A percentile compares a stretch with the other conserved stretches of the same genome.
Conservation (phyloP, 495 filamentous ascomycete genomes). For the Thozetella sp. region DNA sequence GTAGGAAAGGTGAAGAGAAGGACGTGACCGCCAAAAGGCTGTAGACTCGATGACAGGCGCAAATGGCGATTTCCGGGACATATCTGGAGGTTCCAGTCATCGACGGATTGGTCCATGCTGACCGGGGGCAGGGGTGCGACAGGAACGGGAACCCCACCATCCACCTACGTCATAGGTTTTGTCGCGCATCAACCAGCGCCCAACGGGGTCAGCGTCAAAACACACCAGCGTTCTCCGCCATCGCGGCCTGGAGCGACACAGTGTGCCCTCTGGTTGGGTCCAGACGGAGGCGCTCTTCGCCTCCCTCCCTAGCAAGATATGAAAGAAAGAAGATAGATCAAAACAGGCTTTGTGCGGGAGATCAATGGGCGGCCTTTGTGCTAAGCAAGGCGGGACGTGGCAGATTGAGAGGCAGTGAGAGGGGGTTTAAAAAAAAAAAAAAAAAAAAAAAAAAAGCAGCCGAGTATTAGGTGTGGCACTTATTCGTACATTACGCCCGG, state of each 20-base stretch:
- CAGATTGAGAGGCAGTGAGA: background rate
- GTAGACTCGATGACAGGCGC: background rate
- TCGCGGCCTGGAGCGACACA: too few species aligned
- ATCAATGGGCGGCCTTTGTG: too few species aligned
- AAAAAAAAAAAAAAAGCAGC: too few species aligned
- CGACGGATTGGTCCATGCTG: background rate
- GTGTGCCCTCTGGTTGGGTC: background rate
- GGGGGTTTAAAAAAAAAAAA: background rate
- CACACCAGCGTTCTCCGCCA: background rate
- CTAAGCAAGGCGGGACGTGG: too few species aligned
- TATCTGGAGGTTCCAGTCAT: background rate
- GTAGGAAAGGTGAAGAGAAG: background rate
- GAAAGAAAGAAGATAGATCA: background rate
- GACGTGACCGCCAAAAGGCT: background rate
- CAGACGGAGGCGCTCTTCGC: background rate
- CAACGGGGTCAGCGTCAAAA: background rate
- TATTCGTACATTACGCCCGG: too few species aligned
- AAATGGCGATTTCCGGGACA: slow-evolving; percentile 3
- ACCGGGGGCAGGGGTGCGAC: background rate
- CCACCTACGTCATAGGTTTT: slow-evolving; percentile 4
- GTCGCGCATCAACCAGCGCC: background rate
- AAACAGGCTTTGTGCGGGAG: too few species aligned
- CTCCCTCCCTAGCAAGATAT: background rate
- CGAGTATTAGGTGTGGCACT: too few species aligned
- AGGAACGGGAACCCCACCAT: background rate